A percentile compares a stretch with the other conserved stretches of the same genome.
Conservation (phyloP, 306 rosid genomes). For the Rosa lucieae region DNA sequence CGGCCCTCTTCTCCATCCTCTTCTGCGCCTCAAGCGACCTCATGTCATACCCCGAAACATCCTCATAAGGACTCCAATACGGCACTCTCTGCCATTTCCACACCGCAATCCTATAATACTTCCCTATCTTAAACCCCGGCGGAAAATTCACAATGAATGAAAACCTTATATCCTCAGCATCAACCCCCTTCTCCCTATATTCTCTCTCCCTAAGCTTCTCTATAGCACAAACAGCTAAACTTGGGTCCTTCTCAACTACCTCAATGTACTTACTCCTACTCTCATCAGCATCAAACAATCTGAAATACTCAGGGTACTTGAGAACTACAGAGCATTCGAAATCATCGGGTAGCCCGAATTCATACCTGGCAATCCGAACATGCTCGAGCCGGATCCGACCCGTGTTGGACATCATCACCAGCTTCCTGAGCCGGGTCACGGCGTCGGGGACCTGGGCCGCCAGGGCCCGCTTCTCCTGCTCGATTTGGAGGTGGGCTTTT, state of each 20-base stretch:
- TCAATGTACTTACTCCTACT: slow-evolving; percentile 48
- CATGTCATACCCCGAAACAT: slow-evolving; percentile 71
- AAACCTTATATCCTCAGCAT: slow-evolving; percentile 53
- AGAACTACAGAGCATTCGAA: slow-evolving; percentile 76
- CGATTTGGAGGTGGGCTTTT: slow-evolving; percentile 69
- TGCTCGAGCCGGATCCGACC: slow-evolving; percentile 77
- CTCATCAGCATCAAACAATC: slow-evolving; percentile 65
- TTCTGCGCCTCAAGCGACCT: slow-evolving; percentile 89
- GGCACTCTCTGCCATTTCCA: slow-evolving; percentile 94
- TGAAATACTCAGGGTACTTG: slow-evolving; percentile 61
- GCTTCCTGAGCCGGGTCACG: slow-evolving; percentile 72
- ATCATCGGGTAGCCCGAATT: slow-evolving; percentile 74
- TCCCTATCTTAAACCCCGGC: slow-evolving; percentile 87
- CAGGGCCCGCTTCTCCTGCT: slow-evolving; percentile 61
- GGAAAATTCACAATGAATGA: slow-evolving; percentile 76
- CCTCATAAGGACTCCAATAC: slow-evolving; percentile 91
- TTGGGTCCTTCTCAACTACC: slow-evolving; percentile 63
- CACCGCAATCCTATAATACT: slow-evolving; percentile 73
- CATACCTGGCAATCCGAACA: slow-evolving; percentile 69
- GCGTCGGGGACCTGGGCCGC: slow-evolving; percentile 50
- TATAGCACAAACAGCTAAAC: slow-evolving; percentile 54
- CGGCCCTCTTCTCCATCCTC: slow-evolving; percentile 82
- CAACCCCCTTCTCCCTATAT: slow-evolving; percentile 48
- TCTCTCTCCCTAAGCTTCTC: slow-evolving; percentile 79
- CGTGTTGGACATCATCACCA: slow-evolving; percentile 71